These are phyloP conservation scores for Conidiobolus incongruus DNA, from an alignment of 371 early-diverging fungal species.

Conservation along the genomic window DNA sequence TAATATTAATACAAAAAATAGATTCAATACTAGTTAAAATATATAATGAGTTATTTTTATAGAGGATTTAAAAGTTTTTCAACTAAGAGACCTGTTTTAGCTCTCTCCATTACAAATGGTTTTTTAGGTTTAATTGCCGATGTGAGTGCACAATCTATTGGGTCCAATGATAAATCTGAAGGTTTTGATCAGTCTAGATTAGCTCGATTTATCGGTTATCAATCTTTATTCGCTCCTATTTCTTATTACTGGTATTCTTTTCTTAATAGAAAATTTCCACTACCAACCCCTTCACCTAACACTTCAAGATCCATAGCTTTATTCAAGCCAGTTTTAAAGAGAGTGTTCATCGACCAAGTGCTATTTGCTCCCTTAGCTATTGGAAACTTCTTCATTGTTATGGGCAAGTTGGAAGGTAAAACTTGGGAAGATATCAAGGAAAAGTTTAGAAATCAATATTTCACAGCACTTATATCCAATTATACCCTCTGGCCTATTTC, in stretches of 20 bases:
- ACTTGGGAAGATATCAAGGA: conserved; percentile 24
- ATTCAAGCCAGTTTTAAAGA: conserved; percentile 11
- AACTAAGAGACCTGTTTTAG: no score
- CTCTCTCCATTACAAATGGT: no score
- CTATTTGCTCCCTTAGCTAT: conserved; percentile 52
- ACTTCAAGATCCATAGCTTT: not conserved
- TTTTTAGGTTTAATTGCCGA: no score
- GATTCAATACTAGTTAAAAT: no score
- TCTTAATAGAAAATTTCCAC: conserved; percentile 37
- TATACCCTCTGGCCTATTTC: conserved; percentile 62
- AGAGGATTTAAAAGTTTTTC: no score
- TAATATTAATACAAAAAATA: no score
- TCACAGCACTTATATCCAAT: no score
- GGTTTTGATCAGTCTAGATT: conserved; percentile 9
- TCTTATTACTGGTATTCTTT: conserved; percentile 48
- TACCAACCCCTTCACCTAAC: conserved; percentile 4
- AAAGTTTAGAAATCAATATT: conserved; percentile 29
- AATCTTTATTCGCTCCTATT: conserved; percentile 44
- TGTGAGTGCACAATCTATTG: no score
- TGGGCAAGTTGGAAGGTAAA: conserved; percentile 36
- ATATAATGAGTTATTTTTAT: no score
- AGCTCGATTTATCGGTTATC: conserved; percentile 42
- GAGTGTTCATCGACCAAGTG: conserved; percentile 39
- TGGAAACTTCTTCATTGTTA: conserved; percentile 32
- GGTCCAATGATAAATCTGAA: no score